Percentiles rank a stretch among this genome's conserved stretches.
Conservation (phyloP, 495 filamentous ascomycete genomes). For the Penicillium longicatenatum region DNA sequence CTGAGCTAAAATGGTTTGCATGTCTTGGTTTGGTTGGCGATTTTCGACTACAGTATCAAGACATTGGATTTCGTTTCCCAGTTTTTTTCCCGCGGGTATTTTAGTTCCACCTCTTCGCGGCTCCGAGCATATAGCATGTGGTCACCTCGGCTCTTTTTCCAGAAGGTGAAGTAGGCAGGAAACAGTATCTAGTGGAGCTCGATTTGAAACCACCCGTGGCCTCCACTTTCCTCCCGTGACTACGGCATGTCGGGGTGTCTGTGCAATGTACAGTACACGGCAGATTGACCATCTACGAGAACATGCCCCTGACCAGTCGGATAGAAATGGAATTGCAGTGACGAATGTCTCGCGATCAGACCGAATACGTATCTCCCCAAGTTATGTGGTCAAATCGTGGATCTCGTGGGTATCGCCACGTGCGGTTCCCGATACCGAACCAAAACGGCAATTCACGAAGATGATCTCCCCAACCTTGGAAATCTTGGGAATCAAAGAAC, state of each 20-base stretch:
- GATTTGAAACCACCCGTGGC: slow-evolving; percentile 19
- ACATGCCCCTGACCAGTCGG: neutral
- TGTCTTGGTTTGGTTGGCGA: slow-evolving; percentile 1
- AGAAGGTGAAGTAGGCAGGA: slow-evolving; percentile 21
- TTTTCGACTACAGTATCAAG: neutral
- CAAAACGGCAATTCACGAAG: slow-evolving; percentile 14
- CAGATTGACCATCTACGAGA: slow-evolving; percentile 2
- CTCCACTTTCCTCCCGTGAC: slow-evolving; percentile 10
- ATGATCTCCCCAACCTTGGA: slow-evolving; percentile 4
- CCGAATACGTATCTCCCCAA: neutral
- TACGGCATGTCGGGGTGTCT: neutral
- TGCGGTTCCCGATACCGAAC: slow-evolving; percentile 13
- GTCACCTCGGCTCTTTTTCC: slow-evolving; percentile 24
- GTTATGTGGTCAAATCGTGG: neutral
- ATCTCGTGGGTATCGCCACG: slow-evolving; percentile 15
- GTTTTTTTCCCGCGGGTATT: neutral
- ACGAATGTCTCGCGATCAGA: slow-evolving; percentile 6
- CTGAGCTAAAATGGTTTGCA: neutral
- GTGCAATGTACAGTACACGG: neutral
- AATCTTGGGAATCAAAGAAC: neutral
- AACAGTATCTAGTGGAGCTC: slow-evolving; percentile 13
- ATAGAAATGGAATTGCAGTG: slow-evolving; percentile 3
- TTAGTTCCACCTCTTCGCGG: neutral
- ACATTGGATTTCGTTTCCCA: neutral
- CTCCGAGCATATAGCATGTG: neutral